A percentile compares a stretch with the other conserved stretches of the same genome.
phyloP scores from a whole-genome alignment of 345 rosid species.

The Populus nigra region DNA sequence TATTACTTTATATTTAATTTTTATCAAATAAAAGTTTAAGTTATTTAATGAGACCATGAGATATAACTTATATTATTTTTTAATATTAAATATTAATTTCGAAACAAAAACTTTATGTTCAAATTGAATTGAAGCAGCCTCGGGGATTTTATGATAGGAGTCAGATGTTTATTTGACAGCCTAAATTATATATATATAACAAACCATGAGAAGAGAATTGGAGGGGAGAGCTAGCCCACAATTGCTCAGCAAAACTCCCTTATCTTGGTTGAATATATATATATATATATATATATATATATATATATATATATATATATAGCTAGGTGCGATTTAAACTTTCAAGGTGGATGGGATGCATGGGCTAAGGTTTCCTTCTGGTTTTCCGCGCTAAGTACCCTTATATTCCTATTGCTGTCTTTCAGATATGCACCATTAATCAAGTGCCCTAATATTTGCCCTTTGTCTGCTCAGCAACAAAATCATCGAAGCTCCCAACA shows the following conservation, averaged over 20 bases:
- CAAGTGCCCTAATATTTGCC: slow-evolving; percentile 52
- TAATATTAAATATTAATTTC: no score
- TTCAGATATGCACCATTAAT: slow-evolving; percentile 32
- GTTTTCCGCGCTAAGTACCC: slow-evolving; percentile 36
- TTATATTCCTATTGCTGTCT: slow-evolving; percentile 38
- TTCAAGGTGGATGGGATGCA: slow-evolving; percentile 16
- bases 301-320: neutral
- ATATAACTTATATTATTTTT: no score
- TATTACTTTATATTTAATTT: no score
- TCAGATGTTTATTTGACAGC: no score
- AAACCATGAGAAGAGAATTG: neutral
- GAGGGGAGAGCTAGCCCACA: neutral
- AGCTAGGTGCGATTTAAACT: neutral
- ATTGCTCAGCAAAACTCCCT: slow-evolving; percentile 42
- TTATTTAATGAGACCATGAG: no score
- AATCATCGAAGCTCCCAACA: slow-evolving; percentile 51
- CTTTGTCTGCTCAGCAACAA: slow-evolving; percentile 67
- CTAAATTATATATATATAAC: neutral
- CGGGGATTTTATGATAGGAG: no score
- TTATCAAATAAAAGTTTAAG: no score
- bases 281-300: neutral
- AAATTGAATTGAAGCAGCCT: no score
- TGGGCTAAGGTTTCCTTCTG: slow-evolving; percentile 20
- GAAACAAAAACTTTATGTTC: no score
- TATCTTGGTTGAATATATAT: slow-evolving; percentile 9